phyloP scores from a whole-genome alignment of 768 basidiomycete species.

The Rhodocollybia butyracea region DNA sequence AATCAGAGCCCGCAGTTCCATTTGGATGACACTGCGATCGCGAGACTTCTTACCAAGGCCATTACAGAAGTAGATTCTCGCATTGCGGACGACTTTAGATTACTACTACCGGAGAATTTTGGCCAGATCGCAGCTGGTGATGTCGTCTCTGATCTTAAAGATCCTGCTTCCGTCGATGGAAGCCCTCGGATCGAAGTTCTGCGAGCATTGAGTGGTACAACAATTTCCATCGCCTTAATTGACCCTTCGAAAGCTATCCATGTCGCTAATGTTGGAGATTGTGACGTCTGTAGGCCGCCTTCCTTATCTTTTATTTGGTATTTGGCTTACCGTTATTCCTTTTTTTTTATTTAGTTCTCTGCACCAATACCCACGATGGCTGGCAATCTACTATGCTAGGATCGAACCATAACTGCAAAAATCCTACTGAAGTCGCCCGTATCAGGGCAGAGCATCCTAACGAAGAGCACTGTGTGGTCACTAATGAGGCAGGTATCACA shows the following conservation, averaged over 20 bases:
- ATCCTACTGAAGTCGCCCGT: too few species aligned
- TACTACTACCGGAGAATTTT: not conserved
- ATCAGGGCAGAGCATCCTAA: too few species aligned
- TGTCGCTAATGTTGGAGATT: conserved; percentile 16
- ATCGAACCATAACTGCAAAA: too few species aligned
- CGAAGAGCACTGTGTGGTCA: too few species aligned
- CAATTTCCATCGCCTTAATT: conserved; percentile 12
- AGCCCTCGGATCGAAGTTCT: conserved; percentile 9
- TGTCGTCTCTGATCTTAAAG: not conserved
- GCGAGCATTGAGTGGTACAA: conserved; percentile 12
- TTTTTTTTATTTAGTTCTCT: too few species aligned
- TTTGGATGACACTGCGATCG: not conserved
- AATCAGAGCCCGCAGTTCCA: not conserved
- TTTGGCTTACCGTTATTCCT: too few species aligned
- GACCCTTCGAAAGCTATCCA: conserved; percentile 10
- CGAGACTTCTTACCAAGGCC: not conserved
- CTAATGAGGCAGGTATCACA: too few species aligned
- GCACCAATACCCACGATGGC: too few species aligned
- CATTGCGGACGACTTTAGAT: not conserved
- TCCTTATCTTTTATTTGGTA: too few species aligned
- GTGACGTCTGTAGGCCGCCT: conserved; percentile 13
- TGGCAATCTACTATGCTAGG: too few species aligned
- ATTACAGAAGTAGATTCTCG: not conserved
- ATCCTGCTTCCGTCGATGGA: not conserved
- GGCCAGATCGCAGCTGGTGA: not conserved